phyloP scores from a whole-genome alignment of 805 yeast species.

The Kuraishia capsulata region DNA sequence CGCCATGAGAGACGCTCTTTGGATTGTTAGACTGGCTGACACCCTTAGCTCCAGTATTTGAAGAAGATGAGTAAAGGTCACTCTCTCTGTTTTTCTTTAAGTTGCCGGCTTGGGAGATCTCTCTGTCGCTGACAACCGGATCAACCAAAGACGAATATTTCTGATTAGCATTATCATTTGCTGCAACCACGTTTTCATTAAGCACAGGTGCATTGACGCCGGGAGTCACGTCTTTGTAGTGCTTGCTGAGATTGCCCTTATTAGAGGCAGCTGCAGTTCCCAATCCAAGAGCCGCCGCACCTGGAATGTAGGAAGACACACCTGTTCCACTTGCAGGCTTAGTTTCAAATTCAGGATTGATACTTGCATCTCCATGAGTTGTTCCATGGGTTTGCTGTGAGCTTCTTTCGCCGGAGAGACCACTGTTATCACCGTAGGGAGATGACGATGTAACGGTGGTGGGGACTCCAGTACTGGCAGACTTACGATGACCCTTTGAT shows the following conservation, averaged over 20 bases:
- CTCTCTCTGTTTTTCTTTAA: not conserved
- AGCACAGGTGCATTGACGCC: not conserved
- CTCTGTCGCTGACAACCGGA: constrained; percentile 12
- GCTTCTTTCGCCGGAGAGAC: not conserved
- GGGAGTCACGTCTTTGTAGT: constrained; percentile 4
- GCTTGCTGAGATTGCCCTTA: constrained; percentile 1
- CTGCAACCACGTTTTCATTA: constrained; percentile 2
- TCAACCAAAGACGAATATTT: constrained; percentile 19
- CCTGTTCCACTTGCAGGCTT: not conserved
- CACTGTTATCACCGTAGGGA: not conserved
- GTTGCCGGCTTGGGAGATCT: constrained; percentile 5
- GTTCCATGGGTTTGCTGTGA: constrained; percentile 2
- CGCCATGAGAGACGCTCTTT: too few species aligned
- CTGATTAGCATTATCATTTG: constrained; percentile 12
- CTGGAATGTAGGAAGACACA: not conserved
- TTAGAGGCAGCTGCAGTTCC: constrained; percentile 1
- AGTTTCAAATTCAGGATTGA: too few species aligned
- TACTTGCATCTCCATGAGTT: not conserved
- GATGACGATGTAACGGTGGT: not conserved
- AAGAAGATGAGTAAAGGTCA: not conserved
- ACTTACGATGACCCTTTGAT: not conserved
- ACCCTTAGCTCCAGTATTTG: too few species aligned
- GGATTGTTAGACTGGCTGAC: too few species aligned
- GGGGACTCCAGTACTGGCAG: not conserved
- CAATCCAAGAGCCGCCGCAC: constrained; percentile 1